Conservation (phyloP, 2,329 filamentous ascomycete genomes). For the Pseudogymnoascus sp. region DNA sequence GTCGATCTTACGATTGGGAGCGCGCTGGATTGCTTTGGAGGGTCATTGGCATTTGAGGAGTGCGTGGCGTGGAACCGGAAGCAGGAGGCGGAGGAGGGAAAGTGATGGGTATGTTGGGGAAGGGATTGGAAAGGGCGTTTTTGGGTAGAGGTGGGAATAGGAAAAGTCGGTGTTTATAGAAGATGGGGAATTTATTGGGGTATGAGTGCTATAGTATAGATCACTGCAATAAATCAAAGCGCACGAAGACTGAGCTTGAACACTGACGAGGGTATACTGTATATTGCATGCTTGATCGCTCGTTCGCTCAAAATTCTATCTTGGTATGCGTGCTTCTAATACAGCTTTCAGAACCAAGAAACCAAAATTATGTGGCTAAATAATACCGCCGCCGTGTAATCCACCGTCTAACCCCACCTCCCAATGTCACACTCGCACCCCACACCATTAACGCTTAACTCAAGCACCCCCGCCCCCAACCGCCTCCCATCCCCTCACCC, state of each 20-base stretch:
- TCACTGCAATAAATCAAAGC: not conserved
- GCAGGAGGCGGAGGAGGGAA: not conserved
- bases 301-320: conserved; percentile 5
- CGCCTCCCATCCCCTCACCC: conserved; percentile 69
- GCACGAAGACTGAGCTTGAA: not conserved
- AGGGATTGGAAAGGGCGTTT: not conserved
- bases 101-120: not conserved
- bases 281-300: conserved; percentile 2
- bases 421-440: not conserved
- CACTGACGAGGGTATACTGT: not conserved
- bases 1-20: conserved; percentile 95
- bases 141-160: not conserved
- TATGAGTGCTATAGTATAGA: not conserved
- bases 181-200: not conserved
- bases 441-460: not conserved
- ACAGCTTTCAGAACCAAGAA: conserved; percentile 20
- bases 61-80: conserved; percentile 75
- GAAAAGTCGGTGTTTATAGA: not conserved
- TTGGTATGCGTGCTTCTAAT: not conserved
- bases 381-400: not conserved
- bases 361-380: conserved; percentile 15
- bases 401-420: not conserved
- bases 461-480: conserved; percentile 52
- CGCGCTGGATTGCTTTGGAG: conserved; percentile 92
- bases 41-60: conserved; percentile 80